Conservation (phyloP, 2,329 filamentous ascomycete species). For the Bipolaris zeicola region DNA sequence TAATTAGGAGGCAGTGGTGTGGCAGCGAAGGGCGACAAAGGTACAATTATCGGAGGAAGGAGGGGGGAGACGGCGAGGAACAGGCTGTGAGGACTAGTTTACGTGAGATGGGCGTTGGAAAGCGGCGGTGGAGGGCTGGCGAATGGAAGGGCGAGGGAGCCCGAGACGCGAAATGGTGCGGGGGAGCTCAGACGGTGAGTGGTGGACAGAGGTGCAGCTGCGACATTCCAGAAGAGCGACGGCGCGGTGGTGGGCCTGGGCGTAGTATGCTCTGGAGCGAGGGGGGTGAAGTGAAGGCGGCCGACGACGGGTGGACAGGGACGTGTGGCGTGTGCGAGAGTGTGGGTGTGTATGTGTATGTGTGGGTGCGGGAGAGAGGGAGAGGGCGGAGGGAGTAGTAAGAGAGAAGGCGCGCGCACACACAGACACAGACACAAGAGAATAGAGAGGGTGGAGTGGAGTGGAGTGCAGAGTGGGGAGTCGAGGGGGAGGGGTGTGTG, state of each 20-base stretch:
- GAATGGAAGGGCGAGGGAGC: constrained; percentile 3
- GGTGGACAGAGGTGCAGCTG: constrained; percentile 22
- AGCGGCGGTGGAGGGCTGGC: constrained; percentile 7
- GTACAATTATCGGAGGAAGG: not conserved
- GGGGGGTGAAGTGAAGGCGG: too few species aligned
- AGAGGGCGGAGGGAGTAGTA: too few species aligned
- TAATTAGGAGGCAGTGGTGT: constrained; percentile 1
- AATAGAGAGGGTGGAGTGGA: too few species aligned
- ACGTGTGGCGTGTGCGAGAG: not conserved
- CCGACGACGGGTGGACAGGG: not conserved
- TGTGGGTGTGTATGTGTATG: too few species aligned
- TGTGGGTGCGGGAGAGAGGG: too few species aligned
- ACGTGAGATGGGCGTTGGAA: not conserved
- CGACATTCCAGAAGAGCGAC: constrained; percentile 38
- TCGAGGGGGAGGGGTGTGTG: not conserved
- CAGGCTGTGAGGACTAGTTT: not conserved
- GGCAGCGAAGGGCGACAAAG: constrained; percentile 10
- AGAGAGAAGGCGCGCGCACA: too few species aligned
- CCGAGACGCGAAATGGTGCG: constrained; percentile 21
- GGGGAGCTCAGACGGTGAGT: constrained; percentile 29
- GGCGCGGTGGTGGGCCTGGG: constrained; percentile 14
- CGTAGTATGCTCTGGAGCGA: not conserved
- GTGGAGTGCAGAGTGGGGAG: not conserved
- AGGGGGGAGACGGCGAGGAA: not conserved
- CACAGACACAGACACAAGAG: too few species aligned